phyloP scores from a whole-genome alignment of 805 yeast genomes.

The Teunomyces gatunensis region DNA sequence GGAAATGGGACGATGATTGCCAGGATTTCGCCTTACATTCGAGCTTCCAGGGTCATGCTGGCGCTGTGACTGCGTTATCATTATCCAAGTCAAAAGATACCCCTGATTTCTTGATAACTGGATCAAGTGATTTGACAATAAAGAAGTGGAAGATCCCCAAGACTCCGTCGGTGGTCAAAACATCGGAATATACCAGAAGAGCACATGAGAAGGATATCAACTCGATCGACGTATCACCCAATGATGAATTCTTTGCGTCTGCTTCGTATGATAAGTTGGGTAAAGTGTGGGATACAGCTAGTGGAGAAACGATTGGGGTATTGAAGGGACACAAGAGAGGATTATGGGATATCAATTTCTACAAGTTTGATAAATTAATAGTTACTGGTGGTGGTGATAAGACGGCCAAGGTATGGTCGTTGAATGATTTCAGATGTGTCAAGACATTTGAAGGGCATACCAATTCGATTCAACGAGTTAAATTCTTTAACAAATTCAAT shows the following conservation, averaged over 20 bases:
- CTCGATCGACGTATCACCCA: slow-evolving; percentile 84
- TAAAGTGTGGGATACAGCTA: slow-evolving; percentile 80
- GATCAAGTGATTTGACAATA: slow-evolving; percentile 79
- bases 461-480: slow-evolving; percentile 82
- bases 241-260: slow-evolving; percentile 83
- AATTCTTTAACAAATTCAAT: slow-evolving; percentile 59
- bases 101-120: slow-evolving; percentile 78
- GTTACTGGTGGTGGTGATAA: slow-evolving; percentile 93
- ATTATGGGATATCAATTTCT: slow-evolving; percentile 86
- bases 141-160: slow-evolving; percentile 80
- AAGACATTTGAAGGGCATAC: slow-evolving; percentile 93
- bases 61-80: slow-evolving; percentile 79
- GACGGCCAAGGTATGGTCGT: slow-evolving; percentile 84
- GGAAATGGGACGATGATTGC: slow-evolving; percentile 59
- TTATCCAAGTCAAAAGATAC: slow-evolving; percentile 53
- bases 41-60: slow-evolving; percentile 80
- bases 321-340: slow-evolving; percentile 92
- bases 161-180: slow-evolving; percentile 38
- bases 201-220: slow-evolving; percentile 98
- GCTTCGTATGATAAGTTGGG: slow-evolving; percentile 93
- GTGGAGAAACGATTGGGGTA: slow-evolving; percentile 86
- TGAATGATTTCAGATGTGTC: slow-evolving; percentile 69
- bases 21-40: slow-evolving; percentile 48
- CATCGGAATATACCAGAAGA: slow-evolving; percentile 84
- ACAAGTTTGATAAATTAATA: slow-evolving; percentile 70